Evolutionary conservation across 805 yeast species (phyloP), one percentile per base, ranked within the genome.

Genomic region (Kodamaea jinghongensis): DNA sequence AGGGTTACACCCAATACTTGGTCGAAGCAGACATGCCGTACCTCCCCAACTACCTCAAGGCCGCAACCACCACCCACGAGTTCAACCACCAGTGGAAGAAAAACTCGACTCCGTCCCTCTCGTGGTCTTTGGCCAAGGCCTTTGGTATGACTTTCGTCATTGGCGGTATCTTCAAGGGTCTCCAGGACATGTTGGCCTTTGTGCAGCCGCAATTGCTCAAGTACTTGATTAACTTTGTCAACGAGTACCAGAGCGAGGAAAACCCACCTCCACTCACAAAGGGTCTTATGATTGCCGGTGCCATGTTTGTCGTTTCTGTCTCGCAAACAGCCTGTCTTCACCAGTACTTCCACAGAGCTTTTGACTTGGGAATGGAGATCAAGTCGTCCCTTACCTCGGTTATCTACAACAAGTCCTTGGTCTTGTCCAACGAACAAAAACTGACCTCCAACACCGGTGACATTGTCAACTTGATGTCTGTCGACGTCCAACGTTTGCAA

Each of bases 381-480:
- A 84, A 79, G 56, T 77, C 89, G 20, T 73, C 89, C 0, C 63
- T 86, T 49, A 82, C 81, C 2, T 73, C 89, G 1, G 66, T 78
- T 12, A 74, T 86, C 37, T 86, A 86, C 57, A 70, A 79, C 49
- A 86, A 86, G 55, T 70, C 93, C 0, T 58, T 86, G 47, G 76
- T 72, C 10, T 65, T 86, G 44, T 83, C 91, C 1, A 81, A 78
- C 49, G 93, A 86, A 54, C 77, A 87, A 8, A 79, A 79, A 44
- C 79, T 78, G 55, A 63, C 76, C 51, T 78, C 87, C 29, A 77
- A 86, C 23, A 86, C 95, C 4, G 98, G 98, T 55, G 96, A 89
- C 58, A 86, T 91, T 49, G 97, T 90, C 42, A 90, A 90, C 56
- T 71, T 90, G 53, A 88, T 90, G 96, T 82, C 96, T 38, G 96